Percentiles rank a stretch among this genome's conserved stretches.
These are phyloP conservation scores for Cordyceps tenuipes DNA, from an alignment of 2,329 filamentous ascomycete species.

Conservation along the genomic window DNA sequence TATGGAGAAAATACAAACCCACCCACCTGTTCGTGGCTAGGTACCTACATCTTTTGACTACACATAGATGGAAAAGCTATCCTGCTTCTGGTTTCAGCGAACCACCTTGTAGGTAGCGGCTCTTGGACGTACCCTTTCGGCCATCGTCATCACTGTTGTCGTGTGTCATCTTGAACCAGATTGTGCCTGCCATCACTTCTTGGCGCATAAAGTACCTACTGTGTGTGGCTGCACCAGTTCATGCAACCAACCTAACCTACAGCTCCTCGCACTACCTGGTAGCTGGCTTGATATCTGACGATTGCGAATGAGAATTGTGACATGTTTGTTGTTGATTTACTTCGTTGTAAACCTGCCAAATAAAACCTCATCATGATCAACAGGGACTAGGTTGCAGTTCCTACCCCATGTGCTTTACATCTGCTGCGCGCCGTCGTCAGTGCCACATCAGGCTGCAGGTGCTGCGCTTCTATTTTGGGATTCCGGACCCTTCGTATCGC, in stretches of 20 bases:
- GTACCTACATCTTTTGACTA: not conserved
- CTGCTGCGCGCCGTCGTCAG: not conserved
- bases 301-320: too few species aligned
- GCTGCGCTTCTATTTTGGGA: not conserved
- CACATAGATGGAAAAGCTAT: not conserved
- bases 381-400: not conserved
- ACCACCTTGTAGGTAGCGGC: not conserved
- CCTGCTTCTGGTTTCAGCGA: not conserved
- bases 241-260: not conserved
- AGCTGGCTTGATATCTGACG: not conserved
- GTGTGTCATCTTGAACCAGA: not conserved
- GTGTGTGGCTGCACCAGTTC: too few species aligned
- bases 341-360: too few species aligned
- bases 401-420: not conserved
- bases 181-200: slow-evolving; percentile 6
- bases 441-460: not conserved
- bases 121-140: not conserved
- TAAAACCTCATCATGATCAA: not conserved
- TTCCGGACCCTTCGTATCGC: not conserved
- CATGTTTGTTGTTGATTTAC: too few species aligned
- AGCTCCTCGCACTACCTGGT: not conserved
- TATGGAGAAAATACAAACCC: not conserved
- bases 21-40: not conserved
- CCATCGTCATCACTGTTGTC: not conserved
- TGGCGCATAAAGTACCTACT: not conserved